These are phyloP conservation scores for Phaeosphaeria sp. DNA, from an alignment of 2,329 filamentous ascomycete genomes.

Conservation along the genomic window DNA sequence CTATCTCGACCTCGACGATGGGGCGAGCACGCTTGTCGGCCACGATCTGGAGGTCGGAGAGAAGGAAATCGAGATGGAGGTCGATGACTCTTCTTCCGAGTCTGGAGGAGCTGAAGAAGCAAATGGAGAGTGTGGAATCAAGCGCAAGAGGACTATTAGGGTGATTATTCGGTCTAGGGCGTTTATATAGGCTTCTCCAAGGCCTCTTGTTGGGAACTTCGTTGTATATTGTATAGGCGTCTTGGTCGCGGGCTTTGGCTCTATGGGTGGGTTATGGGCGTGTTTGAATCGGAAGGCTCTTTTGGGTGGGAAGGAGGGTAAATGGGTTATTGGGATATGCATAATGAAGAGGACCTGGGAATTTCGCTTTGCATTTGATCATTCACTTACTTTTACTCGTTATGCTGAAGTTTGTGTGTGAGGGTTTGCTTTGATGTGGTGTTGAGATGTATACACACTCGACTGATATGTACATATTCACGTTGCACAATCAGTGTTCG, in stretches of 20 bases:
- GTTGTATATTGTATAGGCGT: not conserved
- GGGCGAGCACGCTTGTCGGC: conserved; percentile 8
- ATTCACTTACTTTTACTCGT: no score
- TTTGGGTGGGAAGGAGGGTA: not conserved
- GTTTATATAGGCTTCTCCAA: conserved; percentile 30
- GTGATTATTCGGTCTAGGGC: conserved; percentile 44
- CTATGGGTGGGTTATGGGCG: no score
- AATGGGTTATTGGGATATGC: not conserved
- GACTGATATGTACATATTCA: no score
- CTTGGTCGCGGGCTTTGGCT: not conserved
- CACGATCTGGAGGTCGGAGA: conserved; percentile 9
- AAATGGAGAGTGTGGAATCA: conserved; percentile 25
- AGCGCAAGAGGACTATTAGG: conserved; percentile 38
- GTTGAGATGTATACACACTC: no score
- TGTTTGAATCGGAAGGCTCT: no score
- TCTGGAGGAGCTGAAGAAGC: no score
- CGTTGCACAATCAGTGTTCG: no score
- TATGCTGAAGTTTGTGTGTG: no score
- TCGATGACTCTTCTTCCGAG: no score
- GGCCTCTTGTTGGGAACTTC: not conserved
- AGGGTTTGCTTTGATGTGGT: no score
- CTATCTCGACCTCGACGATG: conserved; percentile 18
- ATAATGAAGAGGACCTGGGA: not conserved
- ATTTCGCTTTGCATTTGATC: not conserved
- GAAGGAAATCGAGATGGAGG: conserved; percentile 28